Base-by-base conservation (phyloP, 257 asterid genomes). In the Lycium barbarum region DNA sequence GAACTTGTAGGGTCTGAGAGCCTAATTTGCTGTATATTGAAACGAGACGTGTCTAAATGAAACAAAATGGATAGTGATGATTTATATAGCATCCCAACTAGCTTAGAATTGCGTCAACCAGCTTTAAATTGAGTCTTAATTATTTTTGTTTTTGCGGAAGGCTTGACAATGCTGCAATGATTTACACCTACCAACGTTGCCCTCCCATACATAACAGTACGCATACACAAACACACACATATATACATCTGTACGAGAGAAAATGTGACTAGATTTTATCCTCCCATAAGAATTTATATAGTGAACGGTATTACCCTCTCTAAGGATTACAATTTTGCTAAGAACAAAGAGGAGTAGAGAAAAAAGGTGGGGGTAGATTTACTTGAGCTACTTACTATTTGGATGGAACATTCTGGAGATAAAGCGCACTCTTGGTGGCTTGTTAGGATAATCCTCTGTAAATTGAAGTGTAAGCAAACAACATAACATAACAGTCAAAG, bases 401-500 rank as follows among this genome's bases (percentile, higher is more conserved):
- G 98, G 98, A 84, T 95, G 98, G 89, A 94, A 94, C 98, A 95
- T 95, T 90, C 97, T 92, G 80, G 98, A 94, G 81, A 94, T 89
- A 84, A 95, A 95, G 68, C 94, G 91, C 84, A 93, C 98, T 26
- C 88, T 92, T 40, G 98, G 98, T 62, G 98, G 96, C 92, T 94
- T 95, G 81, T 95, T 93, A 45, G 98, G 98, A 89, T 95, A 94
- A 87, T 95, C 98, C 89, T 95, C 98, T 3, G 92, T 72, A 91
- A 95, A 94, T 76, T 94, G 98, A 55, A 95, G 94, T 9, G 98
- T 33, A 73, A 85, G 33, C 36, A 66, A 84, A 62, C 68, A 18
- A 51, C 51, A 49, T 51, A 14, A 76, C 82, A 53, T 14, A 26
- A 76, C 82, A 76, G 22, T 51, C 65, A 76, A 53, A 26, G 82